Evolutionary conservation across 805 yeast species (phyloP), one percentile per base, ranked within the genome.

Genomic region (Kodamaea nitidulidarum): DNA sequence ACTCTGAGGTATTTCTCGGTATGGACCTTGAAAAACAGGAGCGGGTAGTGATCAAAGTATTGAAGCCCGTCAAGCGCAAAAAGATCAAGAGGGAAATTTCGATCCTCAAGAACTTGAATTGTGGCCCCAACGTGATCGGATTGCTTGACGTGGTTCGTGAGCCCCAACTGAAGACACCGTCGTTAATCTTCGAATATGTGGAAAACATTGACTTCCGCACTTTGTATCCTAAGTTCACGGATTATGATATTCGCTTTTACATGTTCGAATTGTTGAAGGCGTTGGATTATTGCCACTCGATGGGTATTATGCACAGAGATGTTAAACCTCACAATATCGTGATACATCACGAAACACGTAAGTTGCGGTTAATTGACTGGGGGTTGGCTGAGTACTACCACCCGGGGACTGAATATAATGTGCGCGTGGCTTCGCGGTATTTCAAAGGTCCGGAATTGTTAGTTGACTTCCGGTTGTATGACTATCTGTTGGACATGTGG

Each of bases 261-360:
- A 86, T 90, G 77, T 80, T 72, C 48, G 93, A 88, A 63, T 69
- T 90, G 48, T 71, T 90, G 52, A 74, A 70, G 41, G 96, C 96
- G 0, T 71, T 90, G 47, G 95, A 90, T 65, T 88, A 75, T 61
- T 82, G 87, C 39, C 97, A 90, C 65, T 84, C 95, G 4, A 84
- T 84, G 82, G 97, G 97, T 26, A 87, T 90, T 48, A 88, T 88
- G 83, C 96, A 88, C 62, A 72, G 96, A 58, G 96, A 88, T 62
- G 96, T 88, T 36, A 88, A 88, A 58, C 96, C 96, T 8, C 96
- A 88, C 60, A 88, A 88, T 55, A 87, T 88, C 32, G 88, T 88
- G 95, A 88, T 88, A 50, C 95, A 88, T 62, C 95, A 88, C 45
- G 65, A 70, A 17, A 60, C 56, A 33, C 75, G 73, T 48, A 65